Percentiles rank a stretch among this genome's conserved stretches.
phyloP scores from a whole-genome alignment of 768 basidiomycete genomes.

The Lactarius sp. region DNA sequence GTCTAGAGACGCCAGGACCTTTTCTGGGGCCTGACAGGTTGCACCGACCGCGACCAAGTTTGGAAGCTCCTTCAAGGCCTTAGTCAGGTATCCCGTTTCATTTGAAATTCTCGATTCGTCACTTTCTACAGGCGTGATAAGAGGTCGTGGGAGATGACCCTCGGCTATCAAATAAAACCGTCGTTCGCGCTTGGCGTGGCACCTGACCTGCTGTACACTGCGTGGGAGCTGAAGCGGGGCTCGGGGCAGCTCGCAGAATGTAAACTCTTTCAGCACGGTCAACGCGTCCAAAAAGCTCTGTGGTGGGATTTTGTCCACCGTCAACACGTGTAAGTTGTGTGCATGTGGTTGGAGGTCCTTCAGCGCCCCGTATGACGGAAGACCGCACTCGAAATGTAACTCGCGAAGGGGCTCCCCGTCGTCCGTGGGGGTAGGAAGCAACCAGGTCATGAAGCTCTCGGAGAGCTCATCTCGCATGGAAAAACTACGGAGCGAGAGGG shows the following conservation, averaged over 20 bases:
- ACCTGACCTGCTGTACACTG: slow-evolving; percentile 6
- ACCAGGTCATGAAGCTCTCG: slow-evolving; percentile 15
- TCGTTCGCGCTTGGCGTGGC: neutral
- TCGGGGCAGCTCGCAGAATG: slow-evolving; percentile 9
- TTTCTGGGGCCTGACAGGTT: slow-evolving; percentile 1
- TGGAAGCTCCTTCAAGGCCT: slow-evolving; percentile 15
- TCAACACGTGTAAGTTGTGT: slow-evolving; percentile 9
- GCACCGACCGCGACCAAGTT: slow-evolving; percentile 5
- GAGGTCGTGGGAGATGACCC: neutral
- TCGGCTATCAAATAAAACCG: neutral
- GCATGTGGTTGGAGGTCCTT: slow-evolving; percentile 5
- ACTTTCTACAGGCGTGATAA: neutral
- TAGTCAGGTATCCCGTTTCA: slow-evolving; percentile 11
- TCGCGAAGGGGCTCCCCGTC: slow-evolving; percentile 17
- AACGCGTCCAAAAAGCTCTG: slow-evolving; percentile 16
- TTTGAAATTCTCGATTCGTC: neutral
- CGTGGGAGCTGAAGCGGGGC: slow-evolving; percentile 4
- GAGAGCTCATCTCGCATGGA: slow-evolving; percentile 12
- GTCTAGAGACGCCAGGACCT: slow-evolving; percentile 2
- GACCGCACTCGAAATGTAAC: slow-evolving; percentile 12
- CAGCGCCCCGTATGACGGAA: neutral
- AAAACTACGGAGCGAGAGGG: slow-evolving; percentile 6
- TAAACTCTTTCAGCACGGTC: slow-evolving; percentile 10
- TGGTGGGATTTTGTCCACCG: slow-evolving; percentile 13
- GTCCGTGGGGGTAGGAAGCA: neutral